Evolutionary conservation across 306 rosid genomes (phyloP).

Genomic region (Castanopsis chinensis): DNA sequence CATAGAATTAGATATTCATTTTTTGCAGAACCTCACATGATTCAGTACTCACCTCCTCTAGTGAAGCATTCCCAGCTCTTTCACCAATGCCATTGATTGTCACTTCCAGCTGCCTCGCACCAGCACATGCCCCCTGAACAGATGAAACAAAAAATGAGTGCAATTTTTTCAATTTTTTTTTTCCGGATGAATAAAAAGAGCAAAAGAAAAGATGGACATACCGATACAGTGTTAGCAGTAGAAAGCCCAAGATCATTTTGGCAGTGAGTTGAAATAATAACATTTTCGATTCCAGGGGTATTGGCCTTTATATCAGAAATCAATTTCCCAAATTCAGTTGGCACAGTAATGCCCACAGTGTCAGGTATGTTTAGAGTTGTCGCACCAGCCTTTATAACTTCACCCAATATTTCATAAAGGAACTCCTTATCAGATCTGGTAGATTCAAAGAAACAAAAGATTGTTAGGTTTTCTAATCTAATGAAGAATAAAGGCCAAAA

Average conservation of each 20-base stretch:
- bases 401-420: constrained; percentile 83
- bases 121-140: constrained; percentile 87
- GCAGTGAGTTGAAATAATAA: constrained; percentile 93
- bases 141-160: constrained; percentile 16
- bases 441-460: constrained; percentile 9
- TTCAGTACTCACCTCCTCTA: constrained; percentile 72
- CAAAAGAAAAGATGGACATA: constrained; percentile 25
- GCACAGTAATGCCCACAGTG: constrained; percentile 81
- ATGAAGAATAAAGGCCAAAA: not conserved
- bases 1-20: not conserved
- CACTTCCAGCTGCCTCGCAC: constrained; percentile 98
- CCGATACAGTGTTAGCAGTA: constrained; percentile 87
- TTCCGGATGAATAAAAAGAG: not conserved
- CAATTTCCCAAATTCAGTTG: constrained; percentile 66
- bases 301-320: constrained; percentile 88
- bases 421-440: constrained; percentile 86
- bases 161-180: constrained; percentile 10
- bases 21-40: not conserved
- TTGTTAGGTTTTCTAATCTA: not conserved
- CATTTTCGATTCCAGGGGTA: constrained; percentile 84
- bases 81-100: constrained; percentile 98
- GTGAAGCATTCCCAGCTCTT: constrained; percentile 98
- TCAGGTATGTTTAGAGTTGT: constrained; percentile 96
- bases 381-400: constrained; percentile 94
- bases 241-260: constrained; percentile 98